Evolutionary conservation across 2,329 filamentous ascomycete genomes (phyloP), one percentile per base, ranked within the genome.

Genomic region (Tolypocladium cylindrosporum): DNA sequence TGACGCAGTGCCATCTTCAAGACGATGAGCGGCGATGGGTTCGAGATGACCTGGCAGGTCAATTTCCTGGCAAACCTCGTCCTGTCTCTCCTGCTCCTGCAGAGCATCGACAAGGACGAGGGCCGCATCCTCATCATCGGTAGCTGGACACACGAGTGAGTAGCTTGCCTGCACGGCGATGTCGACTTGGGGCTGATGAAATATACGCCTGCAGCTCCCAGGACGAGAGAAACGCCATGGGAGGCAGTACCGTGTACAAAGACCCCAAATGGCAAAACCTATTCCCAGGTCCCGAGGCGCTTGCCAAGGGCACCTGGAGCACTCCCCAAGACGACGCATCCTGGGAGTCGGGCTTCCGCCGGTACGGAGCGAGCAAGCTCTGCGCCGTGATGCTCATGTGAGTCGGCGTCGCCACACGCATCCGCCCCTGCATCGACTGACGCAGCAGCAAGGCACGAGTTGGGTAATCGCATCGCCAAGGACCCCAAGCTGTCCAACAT

Each of bases 341-440:
- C 0, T 57, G 59, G 10, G 60, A 66, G 4, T 60, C 64, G 39
- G 72, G 71, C 11, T 68, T 62, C 57, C 66, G 72, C 24, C 68
- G 73, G 36, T 75, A 75, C 55, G 73, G 71, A 10, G 73, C 71
- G n/a, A 66, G 69, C 41, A 75, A 74, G 59, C 66, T 75, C 9
- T 75, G 67, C 60, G 63, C 60, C 21, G 63, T 75, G 13, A 74
- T 74, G 70, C 65, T 75, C 63, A 62, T 66, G 65, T 69, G 60
- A 63, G 65, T 61, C 13, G 6, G 14, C 14, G 37, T 34, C 21
- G 11, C 10, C 41, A 39, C n/a, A 21, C 48, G 40, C 56, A 1
- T 1, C 11, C 36, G 14, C 13, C 39, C 16, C 13, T 16, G n/a
- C 24, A 43, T 19, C n/a, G 27, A 24, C 61, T 67, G 27, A 66